Base-by-base conservation (phyloP, 495 filamentous ascomycete species). In the Penicillium coprophilum region DNA sequence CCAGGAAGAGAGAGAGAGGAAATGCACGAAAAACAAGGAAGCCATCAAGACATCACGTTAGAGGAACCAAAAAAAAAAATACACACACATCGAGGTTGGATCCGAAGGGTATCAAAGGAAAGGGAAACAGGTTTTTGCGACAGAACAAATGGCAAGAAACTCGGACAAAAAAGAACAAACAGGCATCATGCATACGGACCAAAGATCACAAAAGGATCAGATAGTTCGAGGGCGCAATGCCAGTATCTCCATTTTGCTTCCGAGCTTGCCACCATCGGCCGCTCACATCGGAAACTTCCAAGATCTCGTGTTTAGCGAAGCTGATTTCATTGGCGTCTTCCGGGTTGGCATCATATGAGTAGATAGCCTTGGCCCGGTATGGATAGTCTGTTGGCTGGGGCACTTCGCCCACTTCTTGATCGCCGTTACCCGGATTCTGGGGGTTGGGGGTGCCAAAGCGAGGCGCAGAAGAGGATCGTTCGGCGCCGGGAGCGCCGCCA, bases 261-360 rank as follows among this genome's bases (percentile, higher is more conserved):
- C 90, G 85, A 59, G 94, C 94, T 76, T 98, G 94, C 94, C 94
- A 98, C 94, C 94, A 98, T 73, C 94, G 76, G 28, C 94, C 94
- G 65, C 91, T 96, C 53, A 98, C 95, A 64, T 98, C 94, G 43
- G 90, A 96, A 53, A 98, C 93, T 70, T 98, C 93, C 41, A 98
- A 79, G 53, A 97, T 90, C 72, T 98, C 94, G 63, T 97, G 90
- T 74, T 97, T 97, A 45, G 85, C 80, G 80, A 98, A 98, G 60
- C 89, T 92, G 58, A 98, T 97, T 72, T 98, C 94, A 71, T 98
- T 97, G 44, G 91, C 91, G 65, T 98, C 94, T 62, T 97, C 92
- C 2, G 94, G 94, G 68, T 97, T 97, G 52, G 94, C 94, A 67
- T 97, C 93, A 74, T 98, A 98, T 59, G 87, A 92, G 77, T 97